Conservation (phyloP, 164 flowering plant genomes). For the Piper betle region DNA sequence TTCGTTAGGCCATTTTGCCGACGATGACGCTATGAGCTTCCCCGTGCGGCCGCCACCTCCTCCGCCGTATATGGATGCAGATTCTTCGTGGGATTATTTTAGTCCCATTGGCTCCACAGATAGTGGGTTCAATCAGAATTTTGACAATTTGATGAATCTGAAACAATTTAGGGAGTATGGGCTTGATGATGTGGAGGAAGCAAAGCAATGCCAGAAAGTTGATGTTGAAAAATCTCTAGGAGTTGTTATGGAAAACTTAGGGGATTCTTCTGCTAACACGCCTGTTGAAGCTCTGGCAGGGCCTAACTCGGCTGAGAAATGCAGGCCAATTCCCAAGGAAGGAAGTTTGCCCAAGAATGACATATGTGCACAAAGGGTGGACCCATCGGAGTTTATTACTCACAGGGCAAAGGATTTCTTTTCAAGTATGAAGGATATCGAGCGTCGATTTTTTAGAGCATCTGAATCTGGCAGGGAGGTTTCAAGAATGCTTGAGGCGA, state of each 20-base stretch:
- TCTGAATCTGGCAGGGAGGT: constrained; percentile 88
- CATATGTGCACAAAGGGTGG: constrained; percentile 51
- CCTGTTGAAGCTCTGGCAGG: constrained; percentile 12
- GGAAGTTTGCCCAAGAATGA: constrained; percentile 20
- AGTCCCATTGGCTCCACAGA: constrained; percentile 35
- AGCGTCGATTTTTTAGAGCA: constrained; percentile 71
- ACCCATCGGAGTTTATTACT: constrained; percentile 84
- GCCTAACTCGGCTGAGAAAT: constrained; percentile 15
- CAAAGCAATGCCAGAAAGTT: constrained; percentile 9
- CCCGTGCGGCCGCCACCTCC: constrained; percentile 61
- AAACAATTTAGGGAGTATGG: constrained; percentile 18
- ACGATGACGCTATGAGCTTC: constrained; percentile 35
- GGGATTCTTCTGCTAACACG: constrained; percentile 3
- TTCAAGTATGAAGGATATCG: constrained; percentile 85
- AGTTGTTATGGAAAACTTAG: constrained; percentile 7
- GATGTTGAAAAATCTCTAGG: constrained; percentile 9
- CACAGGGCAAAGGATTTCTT: constrained; percentile 94
- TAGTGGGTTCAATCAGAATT: constrained; percentile 17
- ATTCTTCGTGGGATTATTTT: constrained; percentile 77
- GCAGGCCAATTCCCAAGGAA: constrained; percentile 17
- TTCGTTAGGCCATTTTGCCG: constrained; percentile 21
- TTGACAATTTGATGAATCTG: constrained; percentile 20
- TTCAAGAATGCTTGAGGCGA: constrained; percentile 78
- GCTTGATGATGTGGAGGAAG: constrained; percentile 6
- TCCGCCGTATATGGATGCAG: constrained; percentile 27